These are phyloP conservation scores for Candida succiphila DNA, from an alignment of 805 yeast species.

Conservation along the genomic window DNA sequence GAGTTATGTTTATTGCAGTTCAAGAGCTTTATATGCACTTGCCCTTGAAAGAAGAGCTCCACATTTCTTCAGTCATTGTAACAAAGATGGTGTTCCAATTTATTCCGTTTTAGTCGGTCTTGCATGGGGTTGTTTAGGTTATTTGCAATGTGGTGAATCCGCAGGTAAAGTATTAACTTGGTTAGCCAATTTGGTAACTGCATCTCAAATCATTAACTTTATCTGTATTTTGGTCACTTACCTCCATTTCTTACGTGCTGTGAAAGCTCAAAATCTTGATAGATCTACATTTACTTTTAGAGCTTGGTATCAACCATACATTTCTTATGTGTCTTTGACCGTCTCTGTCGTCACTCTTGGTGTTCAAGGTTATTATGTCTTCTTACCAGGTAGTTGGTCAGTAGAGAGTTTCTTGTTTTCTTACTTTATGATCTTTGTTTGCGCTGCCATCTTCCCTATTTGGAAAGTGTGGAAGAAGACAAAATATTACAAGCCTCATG, in stretches of 20 bases:
- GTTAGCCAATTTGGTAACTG: constrained; percentile 64
- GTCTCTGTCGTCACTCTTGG: constrained; percentile 42
- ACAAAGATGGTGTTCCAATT: constrained; percentile 36
- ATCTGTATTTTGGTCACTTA: constrained; percentile 47
- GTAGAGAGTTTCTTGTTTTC: constrained; percentile 53
- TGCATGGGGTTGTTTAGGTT: constrained; percentile 33
- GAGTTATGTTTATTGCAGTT: constrained; percentile 35
- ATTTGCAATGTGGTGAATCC: constrained; percentile 40
- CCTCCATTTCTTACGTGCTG: constrained; percentile 52
- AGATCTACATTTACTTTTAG: constrained; percentile 35
- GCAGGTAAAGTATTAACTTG: constrained; percentile 64
- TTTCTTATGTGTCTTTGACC: constrained; percentile 37
- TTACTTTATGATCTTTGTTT: constrained; percentile 62
- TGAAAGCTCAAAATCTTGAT: constrained; percentile 40
- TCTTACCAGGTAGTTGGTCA: constrained; percentile 58
- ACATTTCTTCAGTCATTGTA: constrained; percentile 29
- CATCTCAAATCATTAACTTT: constrained; percentile 57
- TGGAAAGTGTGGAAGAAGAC: constrained; percentile 47
- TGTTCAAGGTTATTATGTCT: constrained; percentile 62
- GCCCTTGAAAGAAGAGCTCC: constrained; percentile 40
- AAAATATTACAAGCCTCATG: constrained; percentile 31
- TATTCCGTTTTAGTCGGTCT: constrained; percentile 32
- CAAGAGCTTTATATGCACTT: constrained; percentile 37
- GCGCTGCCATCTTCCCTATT: constrained; percentile 32
- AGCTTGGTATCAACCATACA: constrained; percentile 52